Conservation (phyloP, 257 asterid genomes). For the Ilex aquifolium region DNA sequence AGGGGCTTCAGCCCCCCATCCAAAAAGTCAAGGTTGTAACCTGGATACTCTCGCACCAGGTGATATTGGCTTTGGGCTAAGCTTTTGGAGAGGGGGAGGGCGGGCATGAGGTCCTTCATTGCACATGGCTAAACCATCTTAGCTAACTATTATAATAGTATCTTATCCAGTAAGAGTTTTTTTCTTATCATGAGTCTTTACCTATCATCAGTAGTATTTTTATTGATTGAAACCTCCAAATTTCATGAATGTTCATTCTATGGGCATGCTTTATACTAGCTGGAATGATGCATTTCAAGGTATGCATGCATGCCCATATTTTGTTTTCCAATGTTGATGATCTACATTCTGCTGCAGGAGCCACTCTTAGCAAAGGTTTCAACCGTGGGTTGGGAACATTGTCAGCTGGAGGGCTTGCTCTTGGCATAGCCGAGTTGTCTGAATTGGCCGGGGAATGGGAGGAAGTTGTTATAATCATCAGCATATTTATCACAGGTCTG, state of each 20-base stretch:
- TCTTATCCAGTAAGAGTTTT: no score
- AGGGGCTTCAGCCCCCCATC: no score
- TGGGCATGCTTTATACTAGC: not conserved
- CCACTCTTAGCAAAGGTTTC: slow-evolving; percentile 83
- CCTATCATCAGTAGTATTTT: not conserved
- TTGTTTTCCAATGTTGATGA: not conserved
- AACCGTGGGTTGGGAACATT: slow-evolving; percentile 89
- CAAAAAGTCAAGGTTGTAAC: no score
- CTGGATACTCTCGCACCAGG: no score
- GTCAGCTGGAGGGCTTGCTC: slow-evolving; percentile 80
- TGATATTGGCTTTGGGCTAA: no score
- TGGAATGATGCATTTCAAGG: not conserved
- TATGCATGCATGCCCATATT: no score
- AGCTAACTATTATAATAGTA: no score
- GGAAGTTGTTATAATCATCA: slow-evolving; percentile 21
- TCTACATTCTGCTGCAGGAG: slow-evolving; percentile 39
- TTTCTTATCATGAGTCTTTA: no score
- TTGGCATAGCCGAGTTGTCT: slow-evolving; percentile 68
- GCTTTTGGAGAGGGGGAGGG: no score
- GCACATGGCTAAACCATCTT: no score
- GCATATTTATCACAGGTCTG: slow-evolving; percentile 42
- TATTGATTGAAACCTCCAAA: not conserved
- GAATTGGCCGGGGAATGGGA: slow-evolving; percentile 42
- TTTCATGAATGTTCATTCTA: not conserved
- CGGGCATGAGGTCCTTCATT: no score